Evolutionary conservation across 2,329 filamentous ascomycete genomes (phyloP).

Genomic region (Pyricularia sp.): DNA sequence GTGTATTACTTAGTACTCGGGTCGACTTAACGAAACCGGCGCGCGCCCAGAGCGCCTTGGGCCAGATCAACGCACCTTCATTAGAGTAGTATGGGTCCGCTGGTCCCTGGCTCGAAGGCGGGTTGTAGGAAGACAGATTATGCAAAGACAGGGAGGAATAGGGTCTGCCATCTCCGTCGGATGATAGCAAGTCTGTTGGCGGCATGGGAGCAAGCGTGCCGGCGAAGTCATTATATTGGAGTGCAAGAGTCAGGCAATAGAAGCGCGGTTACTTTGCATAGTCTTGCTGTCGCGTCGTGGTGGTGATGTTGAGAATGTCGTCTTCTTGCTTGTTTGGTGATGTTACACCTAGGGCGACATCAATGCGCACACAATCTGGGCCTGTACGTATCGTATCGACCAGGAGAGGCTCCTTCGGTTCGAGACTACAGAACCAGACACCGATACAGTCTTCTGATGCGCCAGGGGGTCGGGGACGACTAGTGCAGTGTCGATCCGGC

Average conservation of each 20-base stretch:
- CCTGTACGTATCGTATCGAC: background rate
- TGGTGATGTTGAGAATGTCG: background rate
- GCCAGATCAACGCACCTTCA: conserved; percentile 31
- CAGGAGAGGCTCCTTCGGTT: background rate
- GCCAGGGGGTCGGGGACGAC: background rate
- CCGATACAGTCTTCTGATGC: background rate
- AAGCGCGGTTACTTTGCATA: background rate
- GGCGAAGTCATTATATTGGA: conserved; percentile 22
- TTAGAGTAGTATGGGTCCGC: conserved; percentile 42
- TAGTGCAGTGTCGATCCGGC: background rate
- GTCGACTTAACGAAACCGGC: conserved; percentile 7
- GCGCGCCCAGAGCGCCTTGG: background rate
- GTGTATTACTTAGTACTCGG: conserved; percentile 4
- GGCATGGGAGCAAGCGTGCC: conserved; percentile 21
- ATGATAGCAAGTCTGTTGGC: conserved; percentile 20
- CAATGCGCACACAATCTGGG: background rate
- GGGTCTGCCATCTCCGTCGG: conserved; percentile 21
- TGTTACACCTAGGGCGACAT: background rate
- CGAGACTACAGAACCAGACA: background rate
- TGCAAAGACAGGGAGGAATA: conserved; percentile 10
- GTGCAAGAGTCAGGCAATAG: background rate
- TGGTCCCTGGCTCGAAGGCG: conserved; percentile 8
- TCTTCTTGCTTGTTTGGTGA: background rate
- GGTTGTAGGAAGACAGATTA: conserved; percentile 1
- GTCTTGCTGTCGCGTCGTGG: background rate